Base-by-base conservation (phyloP, 2,329 filamentous ascomycete species). In the Neofusicoccum umdonicola region DNA sequence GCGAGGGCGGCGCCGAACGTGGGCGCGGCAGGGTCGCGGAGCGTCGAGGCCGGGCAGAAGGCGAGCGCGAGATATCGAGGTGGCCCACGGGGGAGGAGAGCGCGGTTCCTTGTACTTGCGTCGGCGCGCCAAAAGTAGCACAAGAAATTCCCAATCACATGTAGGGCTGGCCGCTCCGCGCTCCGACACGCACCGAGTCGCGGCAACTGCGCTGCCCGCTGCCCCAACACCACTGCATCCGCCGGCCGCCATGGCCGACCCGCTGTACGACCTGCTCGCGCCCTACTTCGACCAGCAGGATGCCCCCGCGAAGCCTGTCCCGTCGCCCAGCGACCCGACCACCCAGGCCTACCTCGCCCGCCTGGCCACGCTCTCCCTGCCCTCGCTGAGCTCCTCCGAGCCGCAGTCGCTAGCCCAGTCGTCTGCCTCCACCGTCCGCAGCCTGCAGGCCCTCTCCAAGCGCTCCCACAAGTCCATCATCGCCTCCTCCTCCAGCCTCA, bases 391-490 rank as follows among this genome's bases (percentile, higher is more conserved):
- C 58, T 86, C 87, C 27, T 88, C 85, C 6, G 95, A 99, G 77
- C 89, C 90, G 0, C 88, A 92, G 67, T 88, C 87, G 0, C 85
- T 98, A n/a, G 82, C 90, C 0, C 92, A 97, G 71, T 85, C 88
- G 63, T 89, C 90, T 3, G 92, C 97, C 67, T 90, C 91, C 0
- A 85, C 91, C 45, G 85, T 94, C 13, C 86, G 96, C 45, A 91
- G 92, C 0, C 84, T 98, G 1, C 95, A 99, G 75, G 86, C 88
- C 0, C 87, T 98, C 57, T 94, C 93, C 7, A 96, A 96, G 71
- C 90, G 91, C 69, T 97, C 93, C 0, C 90, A 97, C 77, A 91
- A 90, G 73, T 84, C 89, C 17, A 88, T 98, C 68, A 93, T 97
- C 70, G 84, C 88, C 62, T 95, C 94, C 3, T 88, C 91, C 22